Conservation (phyloP, 768 basidiomycete species). For the Cyathus striatus region DNA sequence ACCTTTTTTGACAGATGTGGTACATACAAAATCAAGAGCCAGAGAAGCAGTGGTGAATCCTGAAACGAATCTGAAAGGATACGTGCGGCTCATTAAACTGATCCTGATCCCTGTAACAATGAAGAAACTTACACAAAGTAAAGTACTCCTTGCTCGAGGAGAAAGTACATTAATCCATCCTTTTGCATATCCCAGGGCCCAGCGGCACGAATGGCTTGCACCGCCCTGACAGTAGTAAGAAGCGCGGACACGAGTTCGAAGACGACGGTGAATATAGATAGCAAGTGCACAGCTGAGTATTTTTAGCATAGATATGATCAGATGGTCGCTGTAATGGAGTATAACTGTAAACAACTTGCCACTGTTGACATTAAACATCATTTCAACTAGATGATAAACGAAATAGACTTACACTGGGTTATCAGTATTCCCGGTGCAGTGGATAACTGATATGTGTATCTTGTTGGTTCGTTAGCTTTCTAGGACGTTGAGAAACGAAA, state of each 20-base stretch:
- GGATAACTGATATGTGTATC: slow-evolving; percentile 10
- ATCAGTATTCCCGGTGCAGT: slow-evolving; percentile 4
- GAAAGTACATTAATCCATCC: background rate
- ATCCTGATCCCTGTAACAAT: background rate
- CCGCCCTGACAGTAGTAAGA: background rate
- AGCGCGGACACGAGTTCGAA: background rate
- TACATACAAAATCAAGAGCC: background rate
- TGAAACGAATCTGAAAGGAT: background rate
- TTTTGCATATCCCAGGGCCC: background rate
- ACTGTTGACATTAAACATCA: too few relatives aligned
- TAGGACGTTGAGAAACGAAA: background rate
- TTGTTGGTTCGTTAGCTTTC: background rate
- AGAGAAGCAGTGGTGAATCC: background rate
- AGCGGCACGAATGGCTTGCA: background rate
- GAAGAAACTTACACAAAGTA: background rate
- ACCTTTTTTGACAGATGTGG: background rate
- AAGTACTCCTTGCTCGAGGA: background rate
- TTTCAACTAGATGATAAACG: background rate
- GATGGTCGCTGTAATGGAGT: background rate
- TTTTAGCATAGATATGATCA: background rate
- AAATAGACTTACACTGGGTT: background rate
- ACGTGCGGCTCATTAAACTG: background rate
- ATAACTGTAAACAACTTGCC: too few relatives aligned
- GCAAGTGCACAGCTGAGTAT: background rate
- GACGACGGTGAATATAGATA: slow-evolving; percentile 1